A percentile compares a stretch with the other conserved stretches of the same genome.
These are phyloP conservation scores for Penicillium sp. DNA, from an alignment of 2,329 filamentous ascomycete genomes.

Conservation along the genomic window DNA sequence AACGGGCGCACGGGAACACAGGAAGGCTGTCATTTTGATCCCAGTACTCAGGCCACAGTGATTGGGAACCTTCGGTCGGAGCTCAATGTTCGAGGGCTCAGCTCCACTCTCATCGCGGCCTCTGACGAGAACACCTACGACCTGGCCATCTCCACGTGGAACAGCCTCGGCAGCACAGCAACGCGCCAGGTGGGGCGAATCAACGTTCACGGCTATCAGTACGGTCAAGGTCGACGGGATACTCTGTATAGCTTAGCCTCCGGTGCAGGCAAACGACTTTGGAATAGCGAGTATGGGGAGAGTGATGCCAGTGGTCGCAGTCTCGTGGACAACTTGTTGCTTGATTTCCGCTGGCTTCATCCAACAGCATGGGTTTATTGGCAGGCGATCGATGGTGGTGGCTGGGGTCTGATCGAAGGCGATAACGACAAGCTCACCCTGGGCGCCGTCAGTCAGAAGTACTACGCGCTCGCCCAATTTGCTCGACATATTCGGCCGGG, in stretches of 20 bases:
- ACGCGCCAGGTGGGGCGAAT: constrained; percentile 4
- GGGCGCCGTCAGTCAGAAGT: constrained; percentile 5
- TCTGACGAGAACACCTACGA: constrained; percentile 10
- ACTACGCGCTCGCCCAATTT: constrained; percentile 10
- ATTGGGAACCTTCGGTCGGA: constrained; percentile 6
- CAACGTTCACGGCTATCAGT: constrained; percentile 9
- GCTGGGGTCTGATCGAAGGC: constrained; percentile 9
- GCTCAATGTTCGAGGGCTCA: constrained; percentile 4
- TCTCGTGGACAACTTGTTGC: constrained; percentile 4
- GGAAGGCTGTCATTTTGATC: constrained; percentile 9
- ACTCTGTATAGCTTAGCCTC: constrained; percentile 2
- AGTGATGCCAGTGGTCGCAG: constrained; percentile 4
- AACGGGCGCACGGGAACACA: constrained; percentile 6
- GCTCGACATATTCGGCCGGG: constrained; percentile 11
- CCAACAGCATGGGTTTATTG: constrained; percentile 11
- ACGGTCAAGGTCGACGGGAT: neutral
- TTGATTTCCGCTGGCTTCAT: constrained; percentile 4
- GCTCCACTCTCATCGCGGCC: constrained; percentile 8
- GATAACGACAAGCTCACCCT: constrained; percentile 5
- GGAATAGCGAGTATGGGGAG: constrained; percentile 12
- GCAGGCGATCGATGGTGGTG: constrained; percentile 6
- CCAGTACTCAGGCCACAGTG: constrained; percentile 5
- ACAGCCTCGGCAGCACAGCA: constrained; percentile 7
- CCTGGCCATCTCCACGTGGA: constrained; percentile 6
- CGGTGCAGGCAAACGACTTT: constrained; percentile 4